phyloP scores from a whole-genome alignment of 495 filamentous ascomycete genomes.

The Daldinia childiae region DNA sequence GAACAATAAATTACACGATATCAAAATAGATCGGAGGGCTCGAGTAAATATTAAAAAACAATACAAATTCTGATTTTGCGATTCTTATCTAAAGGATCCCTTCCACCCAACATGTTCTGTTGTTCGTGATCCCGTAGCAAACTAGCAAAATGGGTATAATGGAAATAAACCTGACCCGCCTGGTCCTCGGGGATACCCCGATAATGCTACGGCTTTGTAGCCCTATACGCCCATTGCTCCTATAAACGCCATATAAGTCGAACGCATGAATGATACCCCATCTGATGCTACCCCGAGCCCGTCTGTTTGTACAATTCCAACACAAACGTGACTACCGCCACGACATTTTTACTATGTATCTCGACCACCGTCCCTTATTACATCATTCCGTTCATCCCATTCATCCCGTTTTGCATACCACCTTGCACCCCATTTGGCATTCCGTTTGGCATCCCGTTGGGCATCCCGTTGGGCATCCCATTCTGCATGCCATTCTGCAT shows the following conservation, averaged over 20 bases:
- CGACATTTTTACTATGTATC: not conserved
- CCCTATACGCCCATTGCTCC: not conserved
- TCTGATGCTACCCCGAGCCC: not conserved
- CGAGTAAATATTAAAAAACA: not conserved
- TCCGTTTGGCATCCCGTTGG: slow-evolving; percentile 7
- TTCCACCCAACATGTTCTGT: not conserved
- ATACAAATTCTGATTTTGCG: not conserved
- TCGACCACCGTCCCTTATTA: slow-evolving; percentile 17
- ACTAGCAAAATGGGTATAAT: slow-evolving; percentile 36
- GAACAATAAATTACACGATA: too few species aligned
- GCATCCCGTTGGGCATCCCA: slow-evolving; percentile 30
- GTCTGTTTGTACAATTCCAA: slow-evolving; percentile 13
- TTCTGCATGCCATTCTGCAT: slow-evolving; percentile 26
- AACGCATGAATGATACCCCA: not conserved
- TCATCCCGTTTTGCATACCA: slow-evolving; percentile 44
- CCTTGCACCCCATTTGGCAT: slow-evolving; percentile 47
- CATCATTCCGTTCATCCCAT: slow-evolving; percentile 52
- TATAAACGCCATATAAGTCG: slow-evolving; percentile 24
- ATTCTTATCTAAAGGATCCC: not conserved
- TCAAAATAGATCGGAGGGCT: too few species aligned
- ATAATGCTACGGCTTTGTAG: slow-evolving; percentile 10
- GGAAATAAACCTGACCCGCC: slow-evolving; percentile 27
- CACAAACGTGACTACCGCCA: not conserved
- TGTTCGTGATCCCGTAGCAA: slow-evolving; percentile 17
- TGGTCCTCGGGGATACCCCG: not conserved